These are phyloP conservation scores for Chaetothyriales sp. DNA, from an alignment of 2,329 filamentous ascomycete species.

Conservation along the genomic window DNA sequence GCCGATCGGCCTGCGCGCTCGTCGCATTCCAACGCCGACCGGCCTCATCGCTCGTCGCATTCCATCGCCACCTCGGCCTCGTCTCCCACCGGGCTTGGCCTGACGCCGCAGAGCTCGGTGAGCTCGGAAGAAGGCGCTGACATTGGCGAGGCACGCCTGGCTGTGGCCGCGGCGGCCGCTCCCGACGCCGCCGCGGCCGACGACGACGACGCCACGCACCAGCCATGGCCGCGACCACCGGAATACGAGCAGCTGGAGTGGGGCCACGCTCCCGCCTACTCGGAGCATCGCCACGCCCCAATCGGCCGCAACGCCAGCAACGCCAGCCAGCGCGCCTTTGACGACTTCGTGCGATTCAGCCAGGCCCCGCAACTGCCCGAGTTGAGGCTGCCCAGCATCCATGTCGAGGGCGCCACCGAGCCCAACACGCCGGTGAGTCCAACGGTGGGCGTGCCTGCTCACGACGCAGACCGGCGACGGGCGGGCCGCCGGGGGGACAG, in stretches of 20 bases:
- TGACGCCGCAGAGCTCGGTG: constrained; percentile 13
- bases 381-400: constrained; percentile 17
- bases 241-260: constrained; percentile 29
- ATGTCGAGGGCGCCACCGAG: constrained; percentile 16
- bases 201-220: no score
- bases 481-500: not conserved
- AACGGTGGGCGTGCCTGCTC: not conserved
- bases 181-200: no score
- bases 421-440: constrained; percentile 14
- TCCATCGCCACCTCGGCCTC: constrained; percentile 17
- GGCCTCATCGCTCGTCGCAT: constrained; percentile 4
- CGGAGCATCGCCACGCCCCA: constrained; percentile 11
- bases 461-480: not conserved
- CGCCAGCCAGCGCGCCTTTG: constrained; percentile 7
- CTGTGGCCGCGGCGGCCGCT: constrained; percentile 15
- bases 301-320: constrained; percentile 11
- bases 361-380: constrained; percentile 10
- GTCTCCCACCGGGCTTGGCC: constrained; percentile 19
- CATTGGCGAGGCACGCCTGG: constrained; percentile 26
- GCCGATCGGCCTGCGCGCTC: not conserved
- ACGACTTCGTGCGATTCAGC: constrained; percentile 6
- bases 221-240: constrained; percentile 20
- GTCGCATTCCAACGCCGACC: constrained; percentile 6
- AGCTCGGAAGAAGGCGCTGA: constrained; percentile 20
- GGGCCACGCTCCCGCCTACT: constrained; percentile 32